phyloP scores from a whole-genome alignment of 2,329 filamentous ascomycete species.

The Penicillium glabrum region DNA sequence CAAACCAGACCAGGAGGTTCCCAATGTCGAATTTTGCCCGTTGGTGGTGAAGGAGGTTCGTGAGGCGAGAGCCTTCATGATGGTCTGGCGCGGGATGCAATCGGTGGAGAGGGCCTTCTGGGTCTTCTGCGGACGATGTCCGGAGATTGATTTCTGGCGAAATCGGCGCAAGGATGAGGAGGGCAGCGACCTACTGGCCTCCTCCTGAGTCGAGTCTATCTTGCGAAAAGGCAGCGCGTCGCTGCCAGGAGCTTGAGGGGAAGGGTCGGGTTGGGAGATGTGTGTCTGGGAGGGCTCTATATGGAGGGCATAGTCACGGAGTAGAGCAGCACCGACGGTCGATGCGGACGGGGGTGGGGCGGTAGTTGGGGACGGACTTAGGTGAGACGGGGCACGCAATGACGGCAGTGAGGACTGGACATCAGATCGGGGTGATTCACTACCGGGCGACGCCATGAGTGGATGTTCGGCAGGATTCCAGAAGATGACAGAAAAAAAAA shows the following conservation, averaged over 20 bases:
- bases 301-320: slow-evolving; percentile 45
- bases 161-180: slow-evolving; percentile 35
- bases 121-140: slow-evolving; percentile 41
- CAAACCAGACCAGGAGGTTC: slow-evolving; percentile 61
- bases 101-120: slow-evolving; percentile 59
- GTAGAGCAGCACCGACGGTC: slow-evolving; percentile 38
- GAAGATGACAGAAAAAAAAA: slow-evolving; percentile 20
- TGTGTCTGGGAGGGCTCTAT: slow-evolving; percentile 44
- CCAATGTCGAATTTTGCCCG: slow-evolving; percentile 53
- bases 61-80: slow-evolving; percentile 78
- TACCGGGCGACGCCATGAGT: slow-evolving; percentile 22
- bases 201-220: slow-evolving; percentile 24
- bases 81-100: slow-evolving; percentile 72
- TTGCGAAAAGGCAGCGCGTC: slow-evolving; percentile 20
- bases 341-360: slow-evolving; percentile 26
- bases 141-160: slow-evolving; percentile 34
- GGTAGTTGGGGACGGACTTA: slow-evolving; percentile 21
- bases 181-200: slow-evolving; percentile 26
- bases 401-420: slow-evolving; percentile 7
- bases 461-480: slow-evolving; percentile 10
- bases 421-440: slow-evolving; percentile 19
- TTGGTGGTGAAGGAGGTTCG: slow-evolving; percentile 49
- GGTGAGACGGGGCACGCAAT: slow-evolving; percentile 19
- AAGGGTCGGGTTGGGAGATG: slow-evolving; percentile 25
- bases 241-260: slow-evolving; percentile 18